Evolutionary conservation across 2,329 filamentous ascomycete genomes (phyloP).

Genomic region (Aspergillus bombycis): DNA sequence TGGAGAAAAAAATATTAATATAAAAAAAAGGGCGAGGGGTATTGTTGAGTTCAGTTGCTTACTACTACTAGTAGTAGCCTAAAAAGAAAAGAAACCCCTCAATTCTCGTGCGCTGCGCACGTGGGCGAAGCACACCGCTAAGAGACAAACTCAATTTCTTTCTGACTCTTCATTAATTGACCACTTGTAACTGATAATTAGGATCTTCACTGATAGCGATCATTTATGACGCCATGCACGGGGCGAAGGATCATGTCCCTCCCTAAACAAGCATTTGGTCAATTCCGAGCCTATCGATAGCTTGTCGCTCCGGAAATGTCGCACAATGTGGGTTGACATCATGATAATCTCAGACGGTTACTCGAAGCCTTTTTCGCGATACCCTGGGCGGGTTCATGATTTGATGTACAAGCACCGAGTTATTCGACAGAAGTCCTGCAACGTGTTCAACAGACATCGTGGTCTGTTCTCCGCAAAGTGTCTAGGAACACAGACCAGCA

Average conservation of each 20-base stretch:
- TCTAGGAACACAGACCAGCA: neutral
- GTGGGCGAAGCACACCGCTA: slow-evolving; percentile 6
- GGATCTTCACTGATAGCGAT: neutral
- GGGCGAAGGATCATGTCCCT: neutral
- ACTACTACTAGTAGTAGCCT: too few relatives aligned
- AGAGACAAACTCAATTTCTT: neutral
- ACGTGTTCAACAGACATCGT: neutral
- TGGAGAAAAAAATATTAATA: neutral
- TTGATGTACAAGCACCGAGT: neutral
- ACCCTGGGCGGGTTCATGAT: neutral
- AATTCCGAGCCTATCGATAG: neutral
- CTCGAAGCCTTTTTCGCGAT: neutral
- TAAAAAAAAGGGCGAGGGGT: neutral
- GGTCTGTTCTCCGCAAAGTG: neutral
- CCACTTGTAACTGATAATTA: neutral
- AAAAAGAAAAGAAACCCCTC: neutral
- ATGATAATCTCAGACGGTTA: neutral
- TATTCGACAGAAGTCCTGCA: neutral
- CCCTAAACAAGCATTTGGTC: neutral
- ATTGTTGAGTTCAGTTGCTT: neutral
- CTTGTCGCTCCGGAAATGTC: neutral
- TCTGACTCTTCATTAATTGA: neutral
- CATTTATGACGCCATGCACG: neutral
- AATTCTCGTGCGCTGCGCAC: neutral
- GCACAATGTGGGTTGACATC: neutral